Evolutionary conservation across 768 basidiomycete genomes (phyloP).

Genomic region (Mycena olivaceomarginata): DNA sequence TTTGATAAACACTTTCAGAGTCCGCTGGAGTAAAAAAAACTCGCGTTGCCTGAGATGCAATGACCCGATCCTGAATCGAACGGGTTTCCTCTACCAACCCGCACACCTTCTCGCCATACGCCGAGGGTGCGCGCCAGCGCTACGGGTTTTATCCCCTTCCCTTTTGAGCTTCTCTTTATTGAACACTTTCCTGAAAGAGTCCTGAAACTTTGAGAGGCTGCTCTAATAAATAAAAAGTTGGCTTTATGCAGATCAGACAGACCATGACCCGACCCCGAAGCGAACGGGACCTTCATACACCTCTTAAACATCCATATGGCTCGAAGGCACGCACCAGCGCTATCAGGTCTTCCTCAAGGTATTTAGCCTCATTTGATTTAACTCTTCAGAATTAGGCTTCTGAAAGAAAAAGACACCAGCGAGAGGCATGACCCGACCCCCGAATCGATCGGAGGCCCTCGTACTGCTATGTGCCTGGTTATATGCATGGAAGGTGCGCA

Average conservation of each 20-base stretch:
- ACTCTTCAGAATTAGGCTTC: neutral
- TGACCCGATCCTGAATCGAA: slow-evolving; percentile 15
- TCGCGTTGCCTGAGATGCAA: neutral
- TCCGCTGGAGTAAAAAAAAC: no score
- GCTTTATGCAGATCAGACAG: neutral
- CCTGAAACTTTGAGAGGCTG: no score
- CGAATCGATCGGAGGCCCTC: neutral
- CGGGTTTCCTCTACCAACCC: neutral
- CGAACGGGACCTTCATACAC: neutral
- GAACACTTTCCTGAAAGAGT: no score
- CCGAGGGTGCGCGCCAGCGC: slow-evolving; percentile 3
- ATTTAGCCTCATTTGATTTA: neutral
- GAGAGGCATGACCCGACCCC: neutral
- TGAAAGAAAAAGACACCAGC: neutral
- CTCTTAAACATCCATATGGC: neutral
- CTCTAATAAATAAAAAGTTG: neutral
- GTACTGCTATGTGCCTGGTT: neutral
- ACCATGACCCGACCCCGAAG: slow-evolving; percentile 14
- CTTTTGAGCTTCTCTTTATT: neutral
- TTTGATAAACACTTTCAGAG: no score
- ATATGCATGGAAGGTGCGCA: neutral
- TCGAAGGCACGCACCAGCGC: slow-evolving; percentile 11
- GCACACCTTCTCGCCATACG: neutral
- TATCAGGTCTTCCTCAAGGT: neutral
- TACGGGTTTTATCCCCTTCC: neutral